These are phyloP conservation scores for Vaccinium vitisidaea DNA, from an alignment of 148 eudicot genomes.

Conservation along the genomic window DNA sequence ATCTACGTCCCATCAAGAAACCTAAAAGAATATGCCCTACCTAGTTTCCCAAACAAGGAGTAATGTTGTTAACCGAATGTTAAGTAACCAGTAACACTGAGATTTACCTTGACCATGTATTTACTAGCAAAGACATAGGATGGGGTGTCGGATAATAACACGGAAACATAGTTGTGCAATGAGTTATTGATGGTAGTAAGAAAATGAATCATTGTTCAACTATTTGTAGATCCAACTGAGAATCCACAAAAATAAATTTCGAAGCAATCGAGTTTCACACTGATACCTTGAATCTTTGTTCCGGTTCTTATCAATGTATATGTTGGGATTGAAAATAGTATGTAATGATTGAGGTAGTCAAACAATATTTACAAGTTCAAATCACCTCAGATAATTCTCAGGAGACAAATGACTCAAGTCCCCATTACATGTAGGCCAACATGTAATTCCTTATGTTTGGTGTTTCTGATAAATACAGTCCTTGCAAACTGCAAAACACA, in stretches of 20 bases:
- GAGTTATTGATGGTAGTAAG: neutral
- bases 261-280: neutral
- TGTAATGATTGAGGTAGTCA: neutral
- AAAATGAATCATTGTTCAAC: neutral
- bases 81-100: neutral
- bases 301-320: neutral
- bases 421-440: neutral
- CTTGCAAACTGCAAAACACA: neutral
- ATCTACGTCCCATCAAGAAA: neutral
- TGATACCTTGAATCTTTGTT: neutral
- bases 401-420: conserved; percentile 1
- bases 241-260: neutral
- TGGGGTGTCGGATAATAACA: neutral
- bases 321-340: neutral
- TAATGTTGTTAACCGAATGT: neutral
- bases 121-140: neutral
- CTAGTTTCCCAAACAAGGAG: neutral
- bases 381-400: neutral
- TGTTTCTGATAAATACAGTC: neutral
- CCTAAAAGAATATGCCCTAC: neutral
- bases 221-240: neutral
- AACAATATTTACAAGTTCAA: neutral
- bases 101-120: neutral
- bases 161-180: neutral
- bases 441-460: neutral